Evolutionary conservation across 2,329 filamentous ascomycete species (phyloP).

Genomic region (Elsinoe batatas): DNA sequence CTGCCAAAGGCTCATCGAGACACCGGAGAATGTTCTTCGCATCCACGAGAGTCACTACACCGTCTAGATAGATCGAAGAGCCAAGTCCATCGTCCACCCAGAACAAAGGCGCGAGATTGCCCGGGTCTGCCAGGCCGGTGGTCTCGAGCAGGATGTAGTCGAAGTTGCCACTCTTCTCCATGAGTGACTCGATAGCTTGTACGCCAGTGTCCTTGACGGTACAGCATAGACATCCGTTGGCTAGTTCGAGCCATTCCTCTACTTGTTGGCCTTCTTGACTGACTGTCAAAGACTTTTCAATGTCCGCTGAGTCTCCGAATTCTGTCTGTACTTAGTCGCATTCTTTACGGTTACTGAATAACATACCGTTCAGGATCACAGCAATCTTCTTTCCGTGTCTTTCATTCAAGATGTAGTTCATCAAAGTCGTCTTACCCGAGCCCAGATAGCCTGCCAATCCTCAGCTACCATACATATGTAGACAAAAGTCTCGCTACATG

Average conservation of each 20-base stretch:
- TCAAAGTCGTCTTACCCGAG: conserved; percentile 85
- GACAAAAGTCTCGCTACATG: too few species aligned
- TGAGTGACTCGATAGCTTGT: conserved; percentile 86
- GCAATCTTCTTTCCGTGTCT: conserved; percentile 97
- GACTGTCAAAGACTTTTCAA: conserved; percentile 90
- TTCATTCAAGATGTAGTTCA: conserved; percentile 93
- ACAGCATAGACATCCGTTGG: conserved; percentile 96
- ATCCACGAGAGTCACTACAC: conserved; percentile 91
- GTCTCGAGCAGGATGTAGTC: conserved; percentile 98
- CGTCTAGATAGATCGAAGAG: conserved; percentile 91
- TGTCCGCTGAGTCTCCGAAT: conserved; percentile 57
- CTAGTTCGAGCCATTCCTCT: conserved; percentile 90
- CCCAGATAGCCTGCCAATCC: conserved; percentile 70
- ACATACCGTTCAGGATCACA: conserved; percentile 79
- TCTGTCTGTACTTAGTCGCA: conserved; percentile 19
- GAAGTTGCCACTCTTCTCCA: conserved; percentile 87
- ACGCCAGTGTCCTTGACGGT: conserved; percentile 94
- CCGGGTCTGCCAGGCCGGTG: conserved; percentile 87
- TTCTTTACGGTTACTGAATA: background rate
- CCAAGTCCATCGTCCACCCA: conserved; percentile 96
- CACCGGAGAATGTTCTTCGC: conserved; percentile 81
- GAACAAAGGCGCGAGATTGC: conserved; percentile 90
- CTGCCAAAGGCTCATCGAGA: conserved; percentile 55
- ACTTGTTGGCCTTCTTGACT: conserved; percentile 68
- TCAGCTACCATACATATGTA: background rate